Percentiles rank a stretch among this genome's conserved stretches.
phyloP scores from a whole-genome alignment of 805 yeast genomes.

The Wickerhamomyces pijperi region DNA sequence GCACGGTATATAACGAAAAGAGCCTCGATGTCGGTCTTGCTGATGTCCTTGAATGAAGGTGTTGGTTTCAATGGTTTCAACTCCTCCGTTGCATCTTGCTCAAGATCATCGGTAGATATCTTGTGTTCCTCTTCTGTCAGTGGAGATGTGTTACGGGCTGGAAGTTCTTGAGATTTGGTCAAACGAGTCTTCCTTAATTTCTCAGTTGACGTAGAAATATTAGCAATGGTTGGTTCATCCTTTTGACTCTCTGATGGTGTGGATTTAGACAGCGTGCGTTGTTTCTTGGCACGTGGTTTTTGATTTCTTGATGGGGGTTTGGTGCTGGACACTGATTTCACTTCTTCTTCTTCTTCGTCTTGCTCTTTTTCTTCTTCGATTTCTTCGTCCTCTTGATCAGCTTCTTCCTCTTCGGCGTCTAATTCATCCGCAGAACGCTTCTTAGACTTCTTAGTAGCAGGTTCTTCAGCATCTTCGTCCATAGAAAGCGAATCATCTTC shows the following conservation, averaged over 20 bases:
- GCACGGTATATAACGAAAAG: conserved; percentile 25
- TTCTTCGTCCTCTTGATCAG: no score
- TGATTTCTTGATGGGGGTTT: no score
- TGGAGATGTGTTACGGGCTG: not conserved
- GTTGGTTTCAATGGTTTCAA: not conserved
- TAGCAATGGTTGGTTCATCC: no score
- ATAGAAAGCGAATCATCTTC: no score
- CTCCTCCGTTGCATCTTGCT: no score
- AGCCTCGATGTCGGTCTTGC: conserved; percentile 1
- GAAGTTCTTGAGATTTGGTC: no score
- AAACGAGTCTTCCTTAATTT: no score
- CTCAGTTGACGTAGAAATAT: no score
- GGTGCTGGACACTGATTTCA: no score
- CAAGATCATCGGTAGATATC: no score
- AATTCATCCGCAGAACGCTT: not conserved
- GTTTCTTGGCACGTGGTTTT: not conserved
- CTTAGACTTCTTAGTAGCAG: no score
- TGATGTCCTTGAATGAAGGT: not conserved
- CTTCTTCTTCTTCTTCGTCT: not conserved
- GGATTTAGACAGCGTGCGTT: conserved; percentile 1
- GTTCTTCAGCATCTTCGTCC: no score
- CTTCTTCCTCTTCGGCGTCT: not conserved
- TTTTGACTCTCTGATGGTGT: not conserved
- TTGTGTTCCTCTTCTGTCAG: not conserved
- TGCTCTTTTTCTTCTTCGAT: not conserved